A percentile compares a stretch with the other conserved stretches of the same genome.
phyloP scores from a whole-genome alignment of 495 filamentous ascomycete species.

The Parachaetomium inaequale region DNA sequence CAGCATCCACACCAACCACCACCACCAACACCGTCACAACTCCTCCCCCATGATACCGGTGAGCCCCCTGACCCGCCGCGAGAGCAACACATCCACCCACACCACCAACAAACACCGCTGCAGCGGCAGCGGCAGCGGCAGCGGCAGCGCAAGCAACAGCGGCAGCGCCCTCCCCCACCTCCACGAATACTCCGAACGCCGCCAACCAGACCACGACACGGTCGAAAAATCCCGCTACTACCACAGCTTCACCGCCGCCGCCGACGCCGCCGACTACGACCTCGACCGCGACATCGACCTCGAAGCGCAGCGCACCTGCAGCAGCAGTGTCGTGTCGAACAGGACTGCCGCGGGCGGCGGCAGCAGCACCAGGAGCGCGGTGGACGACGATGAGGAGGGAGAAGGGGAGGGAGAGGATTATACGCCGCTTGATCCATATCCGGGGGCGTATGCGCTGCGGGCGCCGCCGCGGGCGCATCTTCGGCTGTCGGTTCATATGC shows the following conservation, averaged over 20 bases:
- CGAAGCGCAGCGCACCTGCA: slow-evolving; percentile 15
- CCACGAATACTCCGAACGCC: slow-evolving; percentile 5
- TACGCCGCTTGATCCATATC: neutral
- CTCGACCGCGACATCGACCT: slow-evolving; percentile 12
- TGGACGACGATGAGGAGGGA: neutral
- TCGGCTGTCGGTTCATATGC: slow-evolving; percentile 23
- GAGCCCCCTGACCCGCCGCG: neutral
- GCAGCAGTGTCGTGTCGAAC: too few relatives aligned
- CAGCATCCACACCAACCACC: neutral
- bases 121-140: neutral
- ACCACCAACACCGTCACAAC: neutral
- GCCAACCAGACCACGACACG: neutral
- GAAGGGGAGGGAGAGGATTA: neutral
- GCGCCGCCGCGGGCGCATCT: slow-evolving; percentile 28
- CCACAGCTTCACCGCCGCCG: slow-evolving; percentile 4
- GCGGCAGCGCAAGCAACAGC: neutral
- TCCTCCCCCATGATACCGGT: neutral
- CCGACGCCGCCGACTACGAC: neutral
- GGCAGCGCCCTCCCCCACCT: slow-evolving; percentile 6
- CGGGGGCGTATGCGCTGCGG: slow-evolving; percentile 4
- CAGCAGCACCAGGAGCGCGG: neutral
- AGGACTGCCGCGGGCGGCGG: too few relatives aligned
- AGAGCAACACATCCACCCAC: neutral
- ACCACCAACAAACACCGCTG: neutral
- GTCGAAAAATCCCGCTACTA: slow-evolving; percentile 12